Conservation (phyloP, 116 monocot species). For the Papilionanthe hybrid region DNA sequence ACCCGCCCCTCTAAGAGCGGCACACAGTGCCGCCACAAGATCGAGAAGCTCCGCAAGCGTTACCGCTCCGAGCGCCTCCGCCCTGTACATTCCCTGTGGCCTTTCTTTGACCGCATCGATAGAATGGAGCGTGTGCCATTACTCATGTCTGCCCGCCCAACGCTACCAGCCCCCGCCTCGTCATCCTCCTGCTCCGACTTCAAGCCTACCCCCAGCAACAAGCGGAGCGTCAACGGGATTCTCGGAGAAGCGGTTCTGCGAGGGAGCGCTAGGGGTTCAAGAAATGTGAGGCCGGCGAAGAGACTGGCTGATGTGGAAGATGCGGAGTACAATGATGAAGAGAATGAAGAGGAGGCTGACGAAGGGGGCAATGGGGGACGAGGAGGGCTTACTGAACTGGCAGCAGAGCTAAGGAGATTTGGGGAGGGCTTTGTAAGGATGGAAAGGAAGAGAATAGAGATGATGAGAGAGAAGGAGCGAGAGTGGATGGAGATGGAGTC, state of each 20-base stretch:
- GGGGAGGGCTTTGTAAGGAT: constrained; percentile 42
- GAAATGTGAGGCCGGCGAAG: constrained; percentile 9
- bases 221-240: constrained; percentile 24
- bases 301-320: constrained; percentile 2
- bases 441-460: constrained; percentile 63
- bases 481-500: constrained; percentile 60
- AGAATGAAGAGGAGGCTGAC: constrained; percentile 15
- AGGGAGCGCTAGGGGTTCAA: constrained; percentile 4
- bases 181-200: constrained; percentile 1
- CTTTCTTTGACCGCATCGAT: constrained; percentile 48
- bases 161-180: constrained; percentile 4
- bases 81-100: constrained; percentile 35
- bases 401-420: constrained; percentile 30
- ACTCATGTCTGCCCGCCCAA: constrained; percentile 26
- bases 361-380: not conserved
- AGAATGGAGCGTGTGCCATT: constrained; percentile 50
- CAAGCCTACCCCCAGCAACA: not conserved
- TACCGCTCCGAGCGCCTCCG: constrained; percentile 46
- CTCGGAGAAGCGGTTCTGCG: constrained; percentile 11
- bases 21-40: constrained; percentile 76
- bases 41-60: constrained; percentile 76
- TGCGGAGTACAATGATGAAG: constrained; percentile 10
- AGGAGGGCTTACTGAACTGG: constrained; percentile 14
- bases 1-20: constrained; percentile 33
- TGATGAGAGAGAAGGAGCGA: constrained; percentile 61